Percentiles rank a stretch among this genome's conserved stretches.
Conservation (phyloP, 495 filamentous ascomycete species). For the Cercophora newfieldiana region DNA sequence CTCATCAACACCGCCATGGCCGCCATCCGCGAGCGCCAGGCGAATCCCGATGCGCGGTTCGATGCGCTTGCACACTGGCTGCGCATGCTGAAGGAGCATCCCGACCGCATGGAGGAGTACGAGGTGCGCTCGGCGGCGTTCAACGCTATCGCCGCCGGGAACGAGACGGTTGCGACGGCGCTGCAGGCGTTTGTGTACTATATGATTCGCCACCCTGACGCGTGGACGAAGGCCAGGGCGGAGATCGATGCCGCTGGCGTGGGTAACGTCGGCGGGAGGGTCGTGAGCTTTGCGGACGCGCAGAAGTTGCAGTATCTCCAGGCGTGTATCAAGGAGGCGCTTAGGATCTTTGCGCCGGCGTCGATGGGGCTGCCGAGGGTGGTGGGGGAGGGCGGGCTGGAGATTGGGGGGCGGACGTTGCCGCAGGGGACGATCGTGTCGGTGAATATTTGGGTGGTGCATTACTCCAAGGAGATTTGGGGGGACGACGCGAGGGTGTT, state of each 20-base stretch:
- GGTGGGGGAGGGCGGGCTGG: constrained; percentile 51
- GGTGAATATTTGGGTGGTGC: constrained; percentile 48
- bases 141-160: constrained; percentile 45
- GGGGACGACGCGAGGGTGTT: constrained; percentile 42
- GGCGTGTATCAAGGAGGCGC: constrained; percentile 58
- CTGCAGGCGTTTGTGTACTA: constrained; percentile 41
- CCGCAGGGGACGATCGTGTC: constrained; percentile 40
- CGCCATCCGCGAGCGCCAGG: constrained; percentile 42
- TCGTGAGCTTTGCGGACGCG: constrained; percentile 46
- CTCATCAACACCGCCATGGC: constrained; percentile 46
- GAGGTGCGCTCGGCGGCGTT: constrained; percentile 44
- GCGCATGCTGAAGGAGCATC: constrained; percentile 35
- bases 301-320: constrained; percentile 48
- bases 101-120: constrained; percentile 42
- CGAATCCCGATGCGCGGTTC: constrained; percentile 36
- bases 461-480: constrained; percentile 31
- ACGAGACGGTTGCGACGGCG: constrained; percentile 45
- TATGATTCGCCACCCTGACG: constrained; percentile 34
- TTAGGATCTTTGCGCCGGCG: constrained; percentile 58
- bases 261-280: constrained; percentile 27
- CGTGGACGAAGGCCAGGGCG: constrained; percentile 29
- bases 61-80: constrained; percentile 53
- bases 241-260: constrained; percentile 41
- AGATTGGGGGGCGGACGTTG: constrained; percentile 18
- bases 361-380: constrained; percentile 48